Evolutionary conservation across 2,329 filamentous ascomycete species (phyloP).

Genomic region (Phialophora tarda): DNA sequence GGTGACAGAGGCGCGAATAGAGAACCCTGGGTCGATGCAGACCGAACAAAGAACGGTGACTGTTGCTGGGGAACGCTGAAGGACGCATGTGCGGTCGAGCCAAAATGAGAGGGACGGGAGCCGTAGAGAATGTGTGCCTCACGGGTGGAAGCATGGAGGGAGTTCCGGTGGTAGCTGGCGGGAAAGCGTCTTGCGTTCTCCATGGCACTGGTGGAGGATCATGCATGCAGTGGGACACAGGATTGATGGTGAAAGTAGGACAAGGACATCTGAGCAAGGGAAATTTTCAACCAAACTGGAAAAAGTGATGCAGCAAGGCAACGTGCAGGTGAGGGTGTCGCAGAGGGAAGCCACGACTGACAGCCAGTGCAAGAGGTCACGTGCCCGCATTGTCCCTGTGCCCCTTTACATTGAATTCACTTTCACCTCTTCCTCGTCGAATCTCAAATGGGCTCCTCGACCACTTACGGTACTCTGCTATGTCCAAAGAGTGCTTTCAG

Average conservation of each 20-base stretch:
- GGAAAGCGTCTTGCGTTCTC: constrained; percentile 21
- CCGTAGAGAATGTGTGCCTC: neutral
- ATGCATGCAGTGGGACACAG: constrained; percentile 8
- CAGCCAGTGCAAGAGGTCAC: neutral
- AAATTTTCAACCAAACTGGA: constrained; percentile 24
- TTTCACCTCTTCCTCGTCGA: neutral
- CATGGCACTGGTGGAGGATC: constrained; percentile 18
- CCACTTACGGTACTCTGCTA: constrained; percentile 1
- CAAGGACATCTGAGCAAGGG: constrained; percentile 15
- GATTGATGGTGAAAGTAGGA: constrained; percentile 2
- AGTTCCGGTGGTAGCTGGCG: constrained; percentile 9
- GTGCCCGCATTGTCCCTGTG: neutral
- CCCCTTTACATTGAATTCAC: neutral
- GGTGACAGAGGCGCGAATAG: constrained; percentile 6
- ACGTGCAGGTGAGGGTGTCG: constrained; percentile 14
- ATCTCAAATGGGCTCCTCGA: neutral
- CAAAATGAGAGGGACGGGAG: constrained; percentile 1
- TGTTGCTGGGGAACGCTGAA: constrained; percentile 5
- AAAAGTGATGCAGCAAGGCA: constrained; percentile 23
- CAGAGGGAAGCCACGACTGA: constrained; percentile 11
- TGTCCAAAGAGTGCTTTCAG: neutral
- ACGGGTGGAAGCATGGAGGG: constrained; percentile 11
- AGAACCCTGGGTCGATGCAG: neutral
- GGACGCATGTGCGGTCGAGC: neutral
- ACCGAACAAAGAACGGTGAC: constrained; percentile 9